A percentile compares a stretch with the other conserved stretches of the same genome.
Conservation (phyloP, 345 rosid species). For the Rubroshorea leprosula region DNA sequence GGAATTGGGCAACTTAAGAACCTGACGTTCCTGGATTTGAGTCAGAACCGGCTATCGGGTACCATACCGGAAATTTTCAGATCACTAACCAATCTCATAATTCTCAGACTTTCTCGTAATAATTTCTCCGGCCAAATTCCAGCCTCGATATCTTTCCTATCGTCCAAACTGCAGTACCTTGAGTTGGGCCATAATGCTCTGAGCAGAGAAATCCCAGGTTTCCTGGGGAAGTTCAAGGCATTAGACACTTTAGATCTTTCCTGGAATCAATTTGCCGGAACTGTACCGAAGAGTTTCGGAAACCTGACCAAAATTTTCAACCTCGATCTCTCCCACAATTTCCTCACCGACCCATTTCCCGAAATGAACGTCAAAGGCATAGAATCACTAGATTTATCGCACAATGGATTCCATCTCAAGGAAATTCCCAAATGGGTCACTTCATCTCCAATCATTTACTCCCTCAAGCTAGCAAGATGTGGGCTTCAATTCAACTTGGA, state of each 20-base stretch:
- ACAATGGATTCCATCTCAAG: conserved; percentile 48
- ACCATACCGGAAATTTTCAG: conserved; percentile 50
- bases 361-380: conserved; percentile 59
- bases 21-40: conserved; percentile 27
- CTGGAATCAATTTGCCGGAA: conserved; percentile 37
- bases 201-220: conserved; percentile 52
- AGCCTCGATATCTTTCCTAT: conserved; percentile 37
- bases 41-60: conserved; percentile 49
- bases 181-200: conserved; percentile 57
- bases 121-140: conserved; percentile 57
- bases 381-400: conserved; percentile 65
- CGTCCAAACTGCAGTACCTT: conserved; percentile 38
- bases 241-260: conserved; percentile 70
- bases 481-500: conserved; percentile 56
- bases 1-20: conserved; percentile 40
- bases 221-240: conserved; percentile 46
- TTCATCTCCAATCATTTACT: conserved; percentile 59
- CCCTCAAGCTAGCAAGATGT: conserved; percentile 64
- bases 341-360: conserved; percentile 67
- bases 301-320: conserved; percentile 79
- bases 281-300: conserved; percentile 49
- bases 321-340: conserved; percentile 62
- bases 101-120: conserved; percentile 42
- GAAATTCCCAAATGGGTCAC: conserved; percentile 75
- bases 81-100: conserved; percentile 36